Evolutionary conservation across 139 green algal genomes (phyloP).

Genomic region (Picochlorum costavermella): DNA sequence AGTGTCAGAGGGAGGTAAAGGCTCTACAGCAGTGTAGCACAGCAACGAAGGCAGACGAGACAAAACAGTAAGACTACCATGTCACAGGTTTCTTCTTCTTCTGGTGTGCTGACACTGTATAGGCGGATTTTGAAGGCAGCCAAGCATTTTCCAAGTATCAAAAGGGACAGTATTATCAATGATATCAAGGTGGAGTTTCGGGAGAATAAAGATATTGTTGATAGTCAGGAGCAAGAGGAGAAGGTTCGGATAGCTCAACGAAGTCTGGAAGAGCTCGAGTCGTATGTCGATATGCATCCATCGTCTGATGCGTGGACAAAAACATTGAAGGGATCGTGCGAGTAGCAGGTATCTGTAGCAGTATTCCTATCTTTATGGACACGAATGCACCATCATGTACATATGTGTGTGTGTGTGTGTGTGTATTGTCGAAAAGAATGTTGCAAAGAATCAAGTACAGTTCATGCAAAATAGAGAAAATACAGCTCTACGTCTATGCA

Average conservation of each 20-base stretch:
- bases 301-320: constrained; percentile 19
- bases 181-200: constrained; percentile 66
- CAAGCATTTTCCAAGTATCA: constrained; percentile 57
- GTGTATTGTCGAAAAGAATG: too few relatives aligned
- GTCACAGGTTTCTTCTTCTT: not conserved
- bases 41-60: not conserved
- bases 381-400: too few relatives aligned
- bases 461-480: too few relatives aligned
- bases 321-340: constrained; percentile 25
- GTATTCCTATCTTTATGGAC: too few relatives aligned
- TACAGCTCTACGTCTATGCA: too few relatives aligned
- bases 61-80: not conserved
- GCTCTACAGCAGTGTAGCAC: constrained; percentile 23
- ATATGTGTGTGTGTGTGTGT: too few relatives aligned
- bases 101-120: constrained; percentile 43
- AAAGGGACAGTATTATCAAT: constrained; percentile 47
- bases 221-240: constrained; percentile 21
- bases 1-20: constrained; percentile 43
- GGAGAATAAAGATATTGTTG: constrained; percentile 41
- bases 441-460: too few relatives aligned
- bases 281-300: constrained; percentile 16
- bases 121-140: constrained; percentile 65
- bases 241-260: constrained; percentile 18
- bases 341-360: constrained; percentile 8
- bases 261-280: constrained; percentile 31